Percentiles rank a stretch among this genome's conserved stretches.
These are phyloP conservation scores for Macrotyloma uniflorum DNA, from an alignment of 306 rosid species.

Conservation along the genomic window DNA sequence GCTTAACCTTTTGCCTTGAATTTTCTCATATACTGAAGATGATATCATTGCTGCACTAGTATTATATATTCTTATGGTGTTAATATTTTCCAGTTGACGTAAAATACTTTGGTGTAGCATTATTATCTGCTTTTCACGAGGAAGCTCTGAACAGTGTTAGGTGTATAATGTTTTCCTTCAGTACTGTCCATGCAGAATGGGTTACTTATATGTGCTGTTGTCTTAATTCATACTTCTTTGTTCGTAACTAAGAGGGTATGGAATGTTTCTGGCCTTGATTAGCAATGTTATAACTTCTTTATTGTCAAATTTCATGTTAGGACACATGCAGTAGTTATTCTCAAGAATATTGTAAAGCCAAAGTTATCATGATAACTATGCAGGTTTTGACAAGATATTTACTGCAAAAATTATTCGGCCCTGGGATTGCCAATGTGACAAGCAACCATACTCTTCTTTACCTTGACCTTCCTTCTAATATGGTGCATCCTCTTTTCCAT, in stretches of 20 bases:
- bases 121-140: no score
- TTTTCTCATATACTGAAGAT: neutral
- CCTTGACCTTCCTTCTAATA: conserved; percentile 79
- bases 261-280: neutral
- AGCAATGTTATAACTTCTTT: neutral
- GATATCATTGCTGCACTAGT: neutral
- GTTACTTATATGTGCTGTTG: neutral
- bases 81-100: no score
- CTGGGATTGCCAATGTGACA: conserved; percentile 50
- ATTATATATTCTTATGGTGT: no score
- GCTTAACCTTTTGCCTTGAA: neutral
- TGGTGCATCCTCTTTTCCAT: conserved; percentile 64
- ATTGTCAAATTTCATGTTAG: conserved; percentile 10
- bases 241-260: conserved; percentile 4
- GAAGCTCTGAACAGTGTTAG: neutral
- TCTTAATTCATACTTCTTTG: neutral
- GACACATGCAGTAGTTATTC: neutral
- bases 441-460: conserved; percentile 51
- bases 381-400: conserved; percentile 67
- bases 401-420: conserved; percentile 71
- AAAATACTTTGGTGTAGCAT: no score
- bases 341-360: neutral
- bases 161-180: neutral
- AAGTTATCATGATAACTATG: neutral
- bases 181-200: neutral